Conservation (phyloP, 2,329 filamentous ascomycete genomes). For the Aspergillus pseudoviridinutans region DNA sequence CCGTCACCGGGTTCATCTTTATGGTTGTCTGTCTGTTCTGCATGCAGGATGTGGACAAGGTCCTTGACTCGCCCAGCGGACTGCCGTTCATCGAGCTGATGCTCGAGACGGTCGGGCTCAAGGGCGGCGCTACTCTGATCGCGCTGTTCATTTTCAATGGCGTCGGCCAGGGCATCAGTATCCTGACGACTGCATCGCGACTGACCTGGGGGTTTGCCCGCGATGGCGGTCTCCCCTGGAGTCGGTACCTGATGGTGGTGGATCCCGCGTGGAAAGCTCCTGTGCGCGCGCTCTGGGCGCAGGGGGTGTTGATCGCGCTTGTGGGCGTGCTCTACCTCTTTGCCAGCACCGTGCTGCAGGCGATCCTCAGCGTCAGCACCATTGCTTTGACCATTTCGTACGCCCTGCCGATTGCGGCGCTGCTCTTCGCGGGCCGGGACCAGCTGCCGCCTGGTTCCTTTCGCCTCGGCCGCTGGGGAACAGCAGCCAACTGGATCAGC, state of each 20-base stretch:
- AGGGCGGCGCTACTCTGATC: constrained; percentile 48
- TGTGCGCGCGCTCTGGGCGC: constrained; percentile 50
- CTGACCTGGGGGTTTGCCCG: constrained; percentile 55
- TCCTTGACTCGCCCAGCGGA: constrained; percentile 38
- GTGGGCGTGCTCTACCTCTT: constrained; percentile 57
- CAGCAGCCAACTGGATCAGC: constrained; percentile 45
- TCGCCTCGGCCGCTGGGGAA: constrained; percentile 42
- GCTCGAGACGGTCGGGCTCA: constrained; percentile 37
- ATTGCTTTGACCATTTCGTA: constrained; percentile 54
- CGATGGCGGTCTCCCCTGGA: constrained; percentile 48
- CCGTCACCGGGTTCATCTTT: constrained; percentile 50
- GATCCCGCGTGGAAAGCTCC: constrained; percentile 52
- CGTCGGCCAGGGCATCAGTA: constrained; percentile 50
- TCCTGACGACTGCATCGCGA: constrained; percentile 50
- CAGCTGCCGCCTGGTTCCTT: constrained; percentile 48
- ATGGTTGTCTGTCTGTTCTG: constrained; percentile 52
- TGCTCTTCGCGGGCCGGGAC: constrained; percentile 51
- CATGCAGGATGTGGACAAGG: constrained; percentile 44
- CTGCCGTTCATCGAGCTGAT: constrained; percentile 51
- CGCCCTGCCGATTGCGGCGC: constrained; percentile 47
- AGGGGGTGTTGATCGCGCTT: constrained; percentile 45
- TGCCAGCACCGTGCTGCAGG: constrained; percentile 50
- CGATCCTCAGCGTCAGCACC: constrained; percentile 54
- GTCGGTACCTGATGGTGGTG: constrained; percentile 43
- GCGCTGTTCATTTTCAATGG: constrained; percentile 55